These are phyloP conservation scores for Penicillium nordicum DNA, from an alignment of 2,329 filamentous ascomycete species.

Conservation along the genomic window DNA sequence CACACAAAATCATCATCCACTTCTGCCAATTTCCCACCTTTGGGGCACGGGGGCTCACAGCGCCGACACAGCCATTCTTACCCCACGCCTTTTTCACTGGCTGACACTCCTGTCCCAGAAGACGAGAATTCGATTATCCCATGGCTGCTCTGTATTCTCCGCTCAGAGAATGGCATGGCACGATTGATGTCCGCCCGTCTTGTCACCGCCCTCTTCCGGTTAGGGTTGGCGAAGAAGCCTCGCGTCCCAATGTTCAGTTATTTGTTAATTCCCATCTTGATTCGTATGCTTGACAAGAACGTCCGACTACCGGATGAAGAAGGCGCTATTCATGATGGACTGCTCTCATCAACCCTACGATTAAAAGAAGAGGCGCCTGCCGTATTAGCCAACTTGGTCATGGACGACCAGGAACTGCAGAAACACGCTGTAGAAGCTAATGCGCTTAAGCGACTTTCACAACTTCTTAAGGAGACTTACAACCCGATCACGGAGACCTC, in stretches of 20 bases:
- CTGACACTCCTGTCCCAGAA: constrained; percentile 47
- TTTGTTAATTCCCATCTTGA: constrained; percentile 67
- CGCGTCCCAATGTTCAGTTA: constrained; percentile 64
- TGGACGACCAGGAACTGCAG: constrained; percentile 75
- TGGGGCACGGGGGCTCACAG: constrained; percentile 44
- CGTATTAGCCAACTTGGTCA: constrained; percentile 73
- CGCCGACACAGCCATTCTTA: constrained; percentile 38
- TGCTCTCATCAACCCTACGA: constrained; percentile 45
- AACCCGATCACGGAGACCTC: constrained; percentile 53
- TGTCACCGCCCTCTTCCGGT: constrained; percentile 65
- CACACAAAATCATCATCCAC: constrained; percentile 31
- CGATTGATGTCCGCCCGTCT: constrained; percentile 67
- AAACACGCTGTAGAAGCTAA: constrained; percentile 72
- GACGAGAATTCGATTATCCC: constrained; percentile 70
- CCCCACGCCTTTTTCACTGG: constrained; percentile 32
- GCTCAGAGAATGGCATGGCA: constrained; percentile 56
- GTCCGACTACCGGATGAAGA: constrained; percentile 40
- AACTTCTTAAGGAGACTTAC: constrained; percentile 64
- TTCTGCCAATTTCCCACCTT: constrained; percentile 52
- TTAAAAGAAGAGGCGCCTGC: constrained; percentile 70
- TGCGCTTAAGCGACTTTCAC: constrained; percentile 60
- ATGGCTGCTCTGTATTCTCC: constrained; percentile 66
- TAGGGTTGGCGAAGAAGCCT: constrained; percentile 61
- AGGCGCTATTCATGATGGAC: constrained; percentile 37
- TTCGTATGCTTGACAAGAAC: constrained; percentile 61